These are phyloP conservation scores for Thuja plicata DNA, from an alignment of 83 land plant genomes.

Conservation along the genomic window DNA sequence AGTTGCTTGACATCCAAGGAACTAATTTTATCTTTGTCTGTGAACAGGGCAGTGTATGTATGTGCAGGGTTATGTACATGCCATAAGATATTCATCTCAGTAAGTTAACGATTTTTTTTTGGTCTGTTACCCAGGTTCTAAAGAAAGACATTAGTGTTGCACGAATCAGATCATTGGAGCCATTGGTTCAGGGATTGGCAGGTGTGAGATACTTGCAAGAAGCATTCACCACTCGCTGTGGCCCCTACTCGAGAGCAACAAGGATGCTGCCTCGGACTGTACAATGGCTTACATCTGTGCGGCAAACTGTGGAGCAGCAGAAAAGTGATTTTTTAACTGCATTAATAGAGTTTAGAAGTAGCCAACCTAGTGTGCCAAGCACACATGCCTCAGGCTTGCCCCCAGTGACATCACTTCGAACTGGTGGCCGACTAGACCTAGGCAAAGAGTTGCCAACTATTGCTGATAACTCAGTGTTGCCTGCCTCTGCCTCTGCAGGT, in stretches of 20 bases:
- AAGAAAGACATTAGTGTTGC: slow-evolving; percentile 68
- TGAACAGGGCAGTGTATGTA: background rate
- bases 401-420: slow-evolving; percentile 60
- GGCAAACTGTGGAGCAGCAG: slow-evolving; percentile 41
- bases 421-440: slow-evolving; percentile 44
- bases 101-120: background rate
- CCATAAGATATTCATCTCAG: no score
- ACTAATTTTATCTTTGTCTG: background rate
- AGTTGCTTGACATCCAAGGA: background rate
- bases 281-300: slow-evolving; percentile 55
- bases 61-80: background rate
- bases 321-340: slow-evolving; percentile 57
- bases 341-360: slow-evolving; percentile 25
- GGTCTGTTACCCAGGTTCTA: background rate
- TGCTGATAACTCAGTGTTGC: background rate
- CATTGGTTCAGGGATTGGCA: slow-evolving; percentile 74
- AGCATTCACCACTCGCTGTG: slow-evolving; percentile 74
- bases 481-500: background rate
- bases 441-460: background rate
- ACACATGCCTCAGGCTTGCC: slow-evolving; percentile 29
- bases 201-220: slow-evolving; percentile 81
- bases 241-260: slow-evolving; percentile 37
- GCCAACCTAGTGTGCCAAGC: slow-evolving; percentile 21
- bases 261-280: slow-evolving; percentile 52
- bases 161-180: slow-evolving; percentile 76